Evolutionary conservation across 2,329 filamentous ascomycete species (phyloP), one percentile per base, ranked within the genome.

Genomic region (Zymoseptoria crescenta): DNA sequence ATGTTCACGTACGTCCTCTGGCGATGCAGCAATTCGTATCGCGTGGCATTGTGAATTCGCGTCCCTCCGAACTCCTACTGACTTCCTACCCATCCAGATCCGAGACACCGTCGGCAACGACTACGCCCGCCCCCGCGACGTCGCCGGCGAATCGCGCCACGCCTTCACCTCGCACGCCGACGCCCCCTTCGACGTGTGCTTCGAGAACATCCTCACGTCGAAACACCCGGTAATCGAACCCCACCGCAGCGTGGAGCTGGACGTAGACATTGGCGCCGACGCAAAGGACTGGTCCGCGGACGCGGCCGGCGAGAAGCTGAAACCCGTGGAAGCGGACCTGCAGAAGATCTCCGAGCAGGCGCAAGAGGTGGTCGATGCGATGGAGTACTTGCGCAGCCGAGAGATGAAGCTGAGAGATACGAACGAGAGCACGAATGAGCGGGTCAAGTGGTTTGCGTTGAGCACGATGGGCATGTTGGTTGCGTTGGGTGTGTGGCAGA

Each of bases 371-470:
- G 93, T 96, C 54, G 77, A 77, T 64, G 93, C 97, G 82, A 96
- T 99, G 93, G 93, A 97, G 65, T 99, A 97, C 78, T 84, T 99
- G 69, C 85, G 94, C 66, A 70, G 76, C 48, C 85, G 94, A 69
- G 94, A 99, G 81, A 91, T 96, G 83, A 96, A 91, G 81, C 83
- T 99, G 69, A 83, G 94, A 74, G 93, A 99, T 79, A 99, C 94
- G 68, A 99, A 99, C 77, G 94, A 99, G 87, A 97, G 93, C 81
- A 99, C 94, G 66, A 99, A 99, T 79, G 94, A 89, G 78, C 85
- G 94, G 60, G 94, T 99, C 71, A 99, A 97, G 81, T 97, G 91
- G 91, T 99, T 99, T 77, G 93, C 93, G 54, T 86, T 96, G 74
- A 85, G 87, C 65, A 97, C 93, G 28, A 97, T 96, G 79, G 88